Conservation (phyloP, 2,329 filamentous ascomycete genomes). For the Aspergillus luchuensis region DNA sequence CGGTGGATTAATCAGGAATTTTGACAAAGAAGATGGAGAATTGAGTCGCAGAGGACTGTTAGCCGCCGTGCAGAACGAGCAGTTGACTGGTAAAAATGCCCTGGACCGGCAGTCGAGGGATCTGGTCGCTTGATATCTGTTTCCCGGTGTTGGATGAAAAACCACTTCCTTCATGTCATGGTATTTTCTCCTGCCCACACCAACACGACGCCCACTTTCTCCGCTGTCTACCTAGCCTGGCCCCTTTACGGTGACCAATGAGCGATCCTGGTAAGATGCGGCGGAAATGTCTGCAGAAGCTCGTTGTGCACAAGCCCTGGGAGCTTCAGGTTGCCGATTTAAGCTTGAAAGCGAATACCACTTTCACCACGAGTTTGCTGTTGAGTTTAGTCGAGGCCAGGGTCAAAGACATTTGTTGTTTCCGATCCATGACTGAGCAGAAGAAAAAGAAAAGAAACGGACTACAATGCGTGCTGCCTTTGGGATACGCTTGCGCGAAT, state of each 20-base stretch:
- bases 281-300: conserved; percentile 30
- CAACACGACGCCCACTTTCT: conserved; percentile 22
- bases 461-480: conserved; percentile 6
- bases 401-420: conserved; percentile 28
- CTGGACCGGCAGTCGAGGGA: conserved; percentile 20
- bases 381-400: conserved; percentile 31
- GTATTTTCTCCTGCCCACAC: conserved; percentile 20
- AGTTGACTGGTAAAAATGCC: not conserved
- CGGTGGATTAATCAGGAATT: conserved; percentile 2
- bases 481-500: not conserved
- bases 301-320: conserved; percentile 25
- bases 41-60: not conserved
- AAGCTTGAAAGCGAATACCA: conserved; percentile 27
- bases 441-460: conserved; percentile 7
- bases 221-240: conserved; percentile 26
- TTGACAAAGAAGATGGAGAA: not conserved
- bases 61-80: not conserved
- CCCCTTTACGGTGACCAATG: conserved; percentile 23
- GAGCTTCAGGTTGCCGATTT: conserved; percentile 25
- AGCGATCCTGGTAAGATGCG: conserved; percentile 28
- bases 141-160: conserved; percentile 22
- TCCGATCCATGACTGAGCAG: conserved; percentile 2
- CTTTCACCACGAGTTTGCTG: conserved; percentile 34
- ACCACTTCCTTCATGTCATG: conserved; percentile 21
- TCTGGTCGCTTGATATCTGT: conserved; percentile 28